Evolutionary conservation across 352 stramenopile genomes (phyloP).

Genomic region (Globisporangium nodosum): DNA sequence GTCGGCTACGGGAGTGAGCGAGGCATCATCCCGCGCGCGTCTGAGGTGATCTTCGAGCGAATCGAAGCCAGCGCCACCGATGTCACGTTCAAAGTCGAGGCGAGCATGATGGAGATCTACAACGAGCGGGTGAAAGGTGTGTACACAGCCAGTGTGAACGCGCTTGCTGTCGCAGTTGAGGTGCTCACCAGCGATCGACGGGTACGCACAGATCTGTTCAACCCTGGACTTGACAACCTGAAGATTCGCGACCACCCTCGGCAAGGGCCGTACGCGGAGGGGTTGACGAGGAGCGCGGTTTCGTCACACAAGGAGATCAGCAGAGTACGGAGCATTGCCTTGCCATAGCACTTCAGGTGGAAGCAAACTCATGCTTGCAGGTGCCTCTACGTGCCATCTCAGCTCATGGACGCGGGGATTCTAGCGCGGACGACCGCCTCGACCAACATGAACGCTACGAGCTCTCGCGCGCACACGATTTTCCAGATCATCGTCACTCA

Average conservation of each 20-base stretch:
- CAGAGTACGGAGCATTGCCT: constrained; percentile 18
- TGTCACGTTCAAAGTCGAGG: constrained; percentile 81
- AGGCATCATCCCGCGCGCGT: constrained; percentile 81
- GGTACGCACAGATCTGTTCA: constrained; percentile 62
- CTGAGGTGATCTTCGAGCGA: constrained; percentile 77
- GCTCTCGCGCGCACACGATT: constrained; percentile 76
- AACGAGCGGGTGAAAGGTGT: constrained; percentile 84
- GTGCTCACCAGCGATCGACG: background rate
- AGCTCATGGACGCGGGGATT: constrained; percentile 85
- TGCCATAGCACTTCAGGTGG: background rate
- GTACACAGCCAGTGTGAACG: background rate
- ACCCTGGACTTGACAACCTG: constrained; percentile 76
- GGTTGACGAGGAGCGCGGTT: constrained; percentile 72
- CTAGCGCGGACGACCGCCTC: constrained; percentile 75
- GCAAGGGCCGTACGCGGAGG: constrained; percentile 79
- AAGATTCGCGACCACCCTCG: constrained; percentile 85
- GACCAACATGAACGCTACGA: constrained; percentile 87
- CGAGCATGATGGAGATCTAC: constrained; percentile 90
- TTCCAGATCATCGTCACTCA: constrained; percentile 85
- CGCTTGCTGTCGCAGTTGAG: background rate
- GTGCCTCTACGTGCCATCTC: background rate
- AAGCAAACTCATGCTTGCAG: background rate
- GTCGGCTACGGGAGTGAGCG: constrained; percentile 78
- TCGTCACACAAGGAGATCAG: constrained; percentile 81
- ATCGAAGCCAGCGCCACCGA: constrained; percentile 43